A percentile compares a stretch with the other conserved stretches of the same genome.
Conservation (phyloP, 257 asterid genomes). For the Solanum dulcamara region DNA sequence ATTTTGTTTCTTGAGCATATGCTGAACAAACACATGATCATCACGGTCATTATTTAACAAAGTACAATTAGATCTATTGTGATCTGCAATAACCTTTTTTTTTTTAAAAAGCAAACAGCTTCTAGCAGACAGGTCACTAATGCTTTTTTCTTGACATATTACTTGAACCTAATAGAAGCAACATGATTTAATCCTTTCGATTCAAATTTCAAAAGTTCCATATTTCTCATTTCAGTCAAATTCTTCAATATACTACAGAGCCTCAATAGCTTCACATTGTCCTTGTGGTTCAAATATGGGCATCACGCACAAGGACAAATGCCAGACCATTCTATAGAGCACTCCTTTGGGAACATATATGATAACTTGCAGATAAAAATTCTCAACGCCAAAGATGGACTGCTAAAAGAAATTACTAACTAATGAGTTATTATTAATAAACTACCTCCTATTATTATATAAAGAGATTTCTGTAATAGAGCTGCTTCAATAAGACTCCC, state of each 20-base stretch:
- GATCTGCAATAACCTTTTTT: not conserved
- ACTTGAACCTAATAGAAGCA: not conserved
- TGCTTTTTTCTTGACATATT: not conserved
- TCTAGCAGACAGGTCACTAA: not conserved
- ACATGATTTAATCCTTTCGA: not conserved
- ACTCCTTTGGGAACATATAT: not conserved
- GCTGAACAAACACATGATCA: constrained; percentile 29
- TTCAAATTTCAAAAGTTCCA: not conserved
- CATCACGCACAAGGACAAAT: not conserved
- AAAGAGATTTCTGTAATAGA: not conserved
- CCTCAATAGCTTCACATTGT: not conserved
- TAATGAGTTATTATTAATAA: not conserved
- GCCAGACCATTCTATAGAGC: not conserved
- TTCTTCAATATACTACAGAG: not conserved
- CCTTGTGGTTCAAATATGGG: not conserved
- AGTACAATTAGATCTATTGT: not conserved
- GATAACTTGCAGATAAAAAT: not conserved
- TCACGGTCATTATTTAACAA: not conserved
- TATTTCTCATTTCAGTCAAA: not conserved
- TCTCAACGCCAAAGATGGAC: not conserved
- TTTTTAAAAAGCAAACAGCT: not conserved
- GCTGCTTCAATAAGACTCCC: not conserved
- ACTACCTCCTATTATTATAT: not conserved
- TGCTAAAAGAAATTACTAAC: not conserved
- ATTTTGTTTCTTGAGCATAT: constrained; percentile 53